phyloP scores from a whole-genome alignment of 2,329 filamentous ascomycete genomes.

The Trichoderma atrobrunneum region DNA sequence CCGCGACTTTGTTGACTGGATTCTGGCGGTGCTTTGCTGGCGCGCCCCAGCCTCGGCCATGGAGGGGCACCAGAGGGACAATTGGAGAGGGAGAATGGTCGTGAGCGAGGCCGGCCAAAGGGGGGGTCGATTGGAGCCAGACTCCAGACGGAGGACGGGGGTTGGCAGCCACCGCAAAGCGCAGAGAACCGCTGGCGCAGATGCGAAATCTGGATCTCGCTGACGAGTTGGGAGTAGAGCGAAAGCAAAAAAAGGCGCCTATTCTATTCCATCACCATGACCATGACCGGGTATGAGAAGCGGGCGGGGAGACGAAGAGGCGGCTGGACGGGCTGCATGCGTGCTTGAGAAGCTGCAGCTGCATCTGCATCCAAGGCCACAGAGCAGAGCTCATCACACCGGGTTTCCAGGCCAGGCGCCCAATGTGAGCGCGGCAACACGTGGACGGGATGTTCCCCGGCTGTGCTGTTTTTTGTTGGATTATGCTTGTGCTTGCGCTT shows the following conservation, averaged over 20 bases:
- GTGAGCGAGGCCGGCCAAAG: neutral
- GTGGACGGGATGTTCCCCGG: neutral
- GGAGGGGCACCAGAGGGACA: neutral
- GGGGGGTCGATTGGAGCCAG: neutral
- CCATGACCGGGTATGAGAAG: neutral
- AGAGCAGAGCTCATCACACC: constrained; percentile 4
- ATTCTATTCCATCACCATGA: neutral
- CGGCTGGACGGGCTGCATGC: constrained; percentile 6
- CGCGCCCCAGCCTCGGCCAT: neutral
- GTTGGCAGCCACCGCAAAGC: neutral
- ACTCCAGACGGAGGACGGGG: neutral
- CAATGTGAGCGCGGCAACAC: constrained; percentile 4
- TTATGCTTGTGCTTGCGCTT: neutral
- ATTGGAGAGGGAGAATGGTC: neutral
- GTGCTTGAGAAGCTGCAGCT: constrained; percentile 1
- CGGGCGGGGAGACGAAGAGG: neutral
- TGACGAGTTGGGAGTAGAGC: neutral
- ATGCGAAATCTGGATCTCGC: neutral
- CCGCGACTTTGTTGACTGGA: neutral
- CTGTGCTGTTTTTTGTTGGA: neutral
- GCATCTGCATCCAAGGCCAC: neutral
- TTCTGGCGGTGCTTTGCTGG: constrained; percentile 5
- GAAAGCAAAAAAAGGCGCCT: neutral
- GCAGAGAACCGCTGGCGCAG: neutral
- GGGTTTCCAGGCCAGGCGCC: neutral